Evolutionary conservation across 495 filamentous ascomycete species (phyloP).

Genomic region (Talaromyces liani): DNA sequence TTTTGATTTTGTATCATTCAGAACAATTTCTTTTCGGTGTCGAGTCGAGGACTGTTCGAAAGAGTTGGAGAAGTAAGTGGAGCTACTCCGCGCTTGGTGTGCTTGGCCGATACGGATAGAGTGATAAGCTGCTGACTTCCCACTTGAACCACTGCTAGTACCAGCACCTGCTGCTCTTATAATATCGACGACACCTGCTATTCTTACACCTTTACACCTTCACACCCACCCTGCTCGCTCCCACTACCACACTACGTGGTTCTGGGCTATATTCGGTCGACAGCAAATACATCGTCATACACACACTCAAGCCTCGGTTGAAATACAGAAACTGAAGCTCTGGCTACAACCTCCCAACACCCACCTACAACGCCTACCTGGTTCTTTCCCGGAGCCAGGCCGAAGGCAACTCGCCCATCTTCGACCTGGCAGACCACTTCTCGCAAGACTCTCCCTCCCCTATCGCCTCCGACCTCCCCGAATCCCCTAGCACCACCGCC

Average conservation of each 20-base stretch:
- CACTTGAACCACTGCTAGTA: not conserved
- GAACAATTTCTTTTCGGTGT: no score
- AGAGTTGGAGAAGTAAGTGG: not conserved
- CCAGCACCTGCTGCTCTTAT: not conserved
- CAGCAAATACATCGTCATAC: not conserved
- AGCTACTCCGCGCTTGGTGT: not conserved
- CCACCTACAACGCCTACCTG: constrained; percentile 35
- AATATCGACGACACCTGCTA: not conserved
- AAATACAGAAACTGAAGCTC: not conserved
- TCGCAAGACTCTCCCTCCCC: constrained; percentile 41
- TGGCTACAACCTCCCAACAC: not conserved
- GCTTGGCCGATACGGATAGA: not conserved
- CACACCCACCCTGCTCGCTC: not conserved
- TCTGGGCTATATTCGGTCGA: not conserved
- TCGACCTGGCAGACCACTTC: constrained; percentile 61
- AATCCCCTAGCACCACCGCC: constrained; percentile 31
- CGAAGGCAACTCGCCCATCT: constrained; percentile 37
- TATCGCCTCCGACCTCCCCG: constrained; percentile 51
- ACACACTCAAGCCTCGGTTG: not conserved
- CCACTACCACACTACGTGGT: not conserved
- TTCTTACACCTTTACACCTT: not conserved
- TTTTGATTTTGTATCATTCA: no score
- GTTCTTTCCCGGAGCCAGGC: constrained; percentile 43
- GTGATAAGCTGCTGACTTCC: not conserved
- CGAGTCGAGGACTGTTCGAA: not conserved